phyloP scores from a whole-genome alignment of 768 basidiomycete species.

The Amanita subjunquillea region DNA sequence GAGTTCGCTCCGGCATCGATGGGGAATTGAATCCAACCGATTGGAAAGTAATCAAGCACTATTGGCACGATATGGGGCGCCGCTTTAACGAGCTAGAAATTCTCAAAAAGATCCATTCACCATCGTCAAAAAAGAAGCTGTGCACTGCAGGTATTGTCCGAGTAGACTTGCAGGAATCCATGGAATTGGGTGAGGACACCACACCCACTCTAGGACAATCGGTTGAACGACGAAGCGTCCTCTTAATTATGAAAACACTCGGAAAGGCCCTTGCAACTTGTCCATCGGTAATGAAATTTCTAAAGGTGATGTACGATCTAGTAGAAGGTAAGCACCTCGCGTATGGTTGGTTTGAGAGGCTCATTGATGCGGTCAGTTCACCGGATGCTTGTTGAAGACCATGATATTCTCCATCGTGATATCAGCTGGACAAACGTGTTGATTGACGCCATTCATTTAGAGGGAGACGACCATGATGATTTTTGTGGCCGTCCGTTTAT shows the following conservation, averaged over 20 bases:
- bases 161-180: background rate
- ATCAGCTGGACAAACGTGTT: conserved; percentile 3
- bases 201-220: background rate
- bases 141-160: background rate
- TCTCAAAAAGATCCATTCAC: background rate
- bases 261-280: background rate
- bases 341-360: background rate
- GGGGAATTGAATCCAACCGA: background rate
- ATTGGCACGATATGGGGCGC: no score
- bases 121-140: background rate
- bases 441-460: background rate
- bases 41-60: background rate
- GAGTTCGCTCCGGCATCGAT: background rate
- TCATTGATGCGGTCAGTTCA: background rate
- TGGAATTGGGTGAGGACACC: background rate
- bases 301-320: conserved; percentile 2
- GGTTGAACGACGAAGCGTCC: background rate
- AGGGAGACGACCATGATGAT: background rate
- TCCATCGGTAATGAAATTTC: background rate
- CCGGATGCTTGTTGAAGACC: conserved; percentile 1
- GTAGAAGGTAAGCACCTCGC: background rate
- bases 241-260: background rate
- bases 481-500: conserved; percentile 1
- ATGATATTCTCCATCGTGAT: conserved; percentile 1
- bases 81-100: background rate